These are phyloP conservation scores for Aquilaria yunnanensis DNA, from an alignment of 345 rosid species.

Conservation along the genomic window DNA sequence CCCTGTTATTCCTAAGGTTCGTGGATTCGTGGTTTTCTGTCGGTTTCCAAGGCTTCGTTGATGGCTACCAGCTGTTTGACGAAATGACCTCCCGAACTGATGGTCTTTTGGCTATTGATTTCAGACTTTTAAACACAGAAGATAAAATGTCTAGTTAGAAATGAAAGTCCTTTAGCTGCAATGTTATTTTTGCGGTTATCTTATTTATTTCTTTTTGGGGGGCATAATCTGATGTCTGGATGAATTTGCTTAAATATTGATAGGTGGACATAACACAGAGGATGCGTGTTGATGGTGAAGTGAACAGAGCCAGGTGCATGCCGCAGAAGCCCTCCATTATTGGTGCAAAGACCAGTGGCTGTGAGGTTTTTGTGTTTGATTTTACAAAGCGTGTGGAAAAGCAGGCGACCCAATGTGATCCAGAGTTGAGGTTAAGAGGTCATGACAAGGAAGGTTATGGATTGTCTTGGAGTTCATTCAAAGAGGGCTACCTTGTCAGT, in stretches of 20 bases:
- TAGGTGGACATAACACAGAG: constrained; percentile 79
- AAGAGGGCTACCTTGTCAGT: constrained; percentile 80
- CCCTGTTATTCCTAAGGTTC: constrained; percentile 56
- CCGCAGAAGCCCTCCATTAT: constrained; percentile 67
- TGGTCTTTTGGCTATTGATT: neutral
- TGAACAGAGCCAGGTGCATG: constrained; percentile 89
- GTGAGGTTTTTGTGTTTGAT: constrained; percentile 78
- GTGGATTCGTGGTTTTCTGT: neutral
- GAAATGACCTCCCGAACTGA: constrained; percentile 8
- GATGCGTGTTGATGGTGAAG: constrained; percentile 86
- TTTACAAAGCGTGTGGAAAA: constrained; percentile 44
- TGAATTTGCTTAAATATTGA: constrained; percentile 8
- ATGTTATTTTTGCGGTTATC: neutral
- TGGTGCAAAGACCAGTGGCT: constrained; percentile 77
- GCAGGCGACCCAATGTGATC: constrained; percentile 47
- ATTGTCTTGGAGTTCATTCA: constrained; percentile 84
- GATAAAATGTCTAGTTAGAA: neutral
- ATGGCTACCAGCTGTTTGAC: constrained; percentile 33
- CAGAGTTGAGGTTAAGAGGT: constrained; percentile 82
- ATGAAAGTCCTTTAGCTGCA: neutral
- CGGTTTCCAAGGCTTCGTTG: neutral
- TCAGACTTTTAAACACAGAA: neutral
- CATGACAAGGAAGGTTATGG: constrained; percentile 95
- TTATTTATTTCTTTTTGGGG: neutral
- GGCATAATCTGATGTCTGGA: neutral